Percentiles rank a stretch among this genome's conserved stretches.
Conservation (phyloP, 2,329 filamentous ascomycete species). For the Trichoderma breve region DNA sequence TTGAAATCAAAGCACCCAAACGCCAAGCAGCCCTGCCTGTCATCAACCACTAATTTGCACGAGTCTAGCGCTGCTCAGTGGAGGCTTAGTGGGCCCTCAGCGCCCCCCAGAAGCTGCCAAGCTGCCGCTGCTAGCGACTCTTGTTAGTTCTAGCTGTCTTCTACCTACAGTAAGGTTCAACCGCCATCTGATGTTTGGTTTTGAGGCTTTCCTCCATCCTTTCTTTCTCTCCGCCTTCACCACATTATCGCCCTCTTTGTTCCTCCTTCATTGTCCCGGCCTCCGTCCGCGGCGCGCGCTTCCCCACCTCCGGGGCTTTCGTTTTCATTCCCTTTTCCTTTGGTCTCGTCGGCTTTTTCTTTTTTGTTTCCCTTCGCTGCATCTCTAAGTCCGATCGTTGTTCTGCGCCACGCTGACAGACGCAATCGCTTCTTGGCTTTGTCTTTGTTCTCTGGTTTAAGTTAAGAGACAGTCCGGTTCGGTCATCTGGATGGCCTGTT, state of each 20-base stretch:
- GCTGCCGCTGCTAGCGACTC: neutral
- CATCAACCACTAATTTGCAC: neutral
- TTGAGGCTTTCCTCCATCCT: neutral
- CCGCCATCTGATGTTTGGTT: neutral
- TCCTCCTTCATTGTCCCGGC: neutral
- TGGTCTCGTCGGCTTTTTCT: neutral
- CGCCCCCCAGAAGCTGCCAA: neutral
- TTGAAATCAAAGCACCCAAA: neutral
- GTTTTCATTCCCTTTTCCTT: neutral
- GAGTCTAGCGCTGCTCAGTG: neutral
- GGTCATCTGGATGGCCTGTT: slow-evolving; percentile 10
- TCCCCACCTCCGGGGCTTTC: neutral
- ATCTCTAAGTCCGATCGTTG: neutral
- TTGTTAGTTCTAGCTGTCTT: neutral
- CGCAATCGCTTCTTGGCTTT: slow-evolving; percentile 8
- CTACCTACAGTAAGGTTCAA: neutral
- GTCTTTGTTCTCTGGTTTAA: neutral
- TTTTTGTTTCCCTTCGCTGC: neutral
- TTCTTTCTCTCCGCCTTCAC: neutral
- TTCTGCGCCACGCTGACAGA: slow-evolving; percentile 3
- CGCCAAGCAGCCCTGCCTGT: slow-evolving; percentile 2
- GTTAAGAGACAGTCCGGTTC: neutral
- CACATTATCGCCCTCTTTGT: neutral
- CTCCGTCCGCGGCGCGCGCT: slow-evolving; percentile 7
- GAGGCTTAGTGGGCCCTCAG: neutral